Evolutionary conservation across 129 eudicot genomes (phyloP).

Genomic region (Helianthus tuberosus): DNA sequence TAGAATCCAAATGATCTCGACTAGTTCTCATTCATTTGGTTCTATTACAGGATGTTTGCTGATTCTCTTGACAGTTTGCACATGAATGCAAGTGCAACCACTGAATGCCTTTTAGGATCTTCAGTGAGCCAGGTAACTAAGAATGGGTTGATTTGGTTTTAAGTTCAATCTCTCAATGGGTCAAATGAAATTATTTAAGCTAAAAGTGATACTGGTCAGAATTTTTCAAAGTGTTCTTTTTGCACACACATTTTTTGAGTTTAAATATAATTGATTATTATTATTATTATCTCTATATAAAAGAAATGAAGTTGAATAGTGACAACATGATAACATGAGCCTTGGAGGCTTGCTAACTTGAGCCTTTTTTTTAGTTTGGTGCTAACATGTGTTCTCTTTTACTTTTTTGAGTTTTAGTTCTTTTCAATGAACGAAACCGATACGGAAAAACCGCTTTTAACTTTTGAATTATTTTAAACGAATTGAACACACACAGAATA

Average conservation of each 20-base stretch:
- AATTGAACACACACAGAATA: no score
- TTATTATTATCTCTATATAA: background rate
- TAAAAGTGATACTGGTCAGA: background rate
- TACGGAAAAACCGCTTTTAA: no score
- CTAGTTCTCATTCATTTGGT: slow-evolving; percentile 6
- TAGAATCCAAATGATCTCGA: background rate
- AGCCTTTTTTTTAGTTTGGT: no score
- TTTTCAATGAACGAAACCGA: no score
- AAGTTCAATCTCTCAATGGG: background rate
- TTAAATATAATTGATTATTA: background rate
- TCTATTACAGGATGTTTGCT: slow-evolving; percentile 71
- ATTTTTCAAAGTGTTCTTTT: background rate
- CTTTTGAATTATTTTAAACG: no score
- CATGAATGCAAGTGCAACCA: slow-evolving; percentile 44
- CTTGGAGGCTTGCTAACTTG: no score
- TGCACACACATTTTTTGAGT: background rate
- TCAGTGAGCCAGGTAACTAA: slow-evolving; percentile 67
- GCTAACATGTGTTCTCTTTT: no score
- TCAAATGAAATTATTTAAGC: background rate
- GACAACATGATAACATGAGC: no score
- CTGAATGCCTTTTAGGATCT: slow-evolving; percentile 62
- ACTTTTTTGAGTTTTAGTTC: no score
- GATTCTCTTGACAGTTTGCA: slow-evolving; percentile 80
- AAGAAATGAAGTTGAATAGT: no score
- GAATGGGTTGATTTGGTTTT: background rate